Evolutionary conservation across 2,329 filamentous ascomycete species (phyloP).

Genomic region (Alternaria hordeiaustralica): DNA sequence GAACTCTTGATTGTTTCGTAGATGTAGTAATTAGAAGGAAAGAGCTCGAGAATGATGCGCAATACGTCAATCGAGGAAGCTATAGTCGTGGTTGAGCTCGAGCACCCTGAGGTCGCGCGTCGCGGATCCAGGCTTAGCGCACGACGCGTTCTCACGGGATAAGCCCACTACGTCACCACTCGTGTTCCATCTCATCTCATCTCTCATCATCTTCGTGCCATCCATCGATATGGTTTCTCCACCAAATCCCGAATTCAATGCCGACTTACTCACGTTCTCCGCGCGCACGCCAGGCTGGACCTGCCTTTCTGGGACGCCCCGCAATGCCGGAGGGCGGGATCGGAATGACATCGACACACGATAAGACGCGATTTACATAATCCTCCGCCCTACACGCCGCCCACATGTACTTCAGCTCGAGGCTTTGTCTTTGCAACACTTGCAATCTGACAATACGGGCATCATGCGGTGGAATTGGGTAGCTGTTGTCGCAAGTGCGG

Average conservation of each 20-base stretch:
- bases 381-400: conserved; percentile 24
- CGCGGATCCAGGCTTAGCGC: conserved; percentile 15
- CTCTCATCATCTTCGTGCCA: background rate
- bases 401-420: conserved; percentile 4
- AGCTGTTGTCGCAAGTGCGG: conserved; percentile 20
- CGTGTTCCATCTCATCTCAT: conserved; percentile 10
- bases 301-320: conserved; percentile 31
- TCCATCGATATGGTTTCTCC: background rate
- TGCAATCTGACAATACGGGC: background rate
- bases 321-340: conserved; percentile 15
- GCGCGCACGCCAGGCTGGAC: conserved; percentile 17
- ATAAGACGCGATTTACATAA: conserved; percentile 44
- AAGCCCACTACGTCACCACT: conserved; percentile 32
- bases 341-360: conserved; percentile 23
- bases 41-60: background rate
- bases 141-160: conserved; percentile 40
- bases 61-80: background rate
- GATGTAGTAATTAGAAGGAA: background rate
- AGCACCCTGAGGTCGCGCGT: background rate
- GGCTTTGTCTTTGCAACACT: background rate
- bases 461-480: conserved; percentile 29
- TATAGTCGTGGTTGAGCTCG: background rate
- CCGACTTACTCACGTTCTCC: background rate
- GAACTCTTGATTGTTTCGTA: background rate
- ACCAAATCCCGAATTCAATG: background rate